These are phyloP conservation scores for Arabidopsis suecica DNA, from an alignment of 345 rosid genomes.

Conservation along the genomic window DNA sequence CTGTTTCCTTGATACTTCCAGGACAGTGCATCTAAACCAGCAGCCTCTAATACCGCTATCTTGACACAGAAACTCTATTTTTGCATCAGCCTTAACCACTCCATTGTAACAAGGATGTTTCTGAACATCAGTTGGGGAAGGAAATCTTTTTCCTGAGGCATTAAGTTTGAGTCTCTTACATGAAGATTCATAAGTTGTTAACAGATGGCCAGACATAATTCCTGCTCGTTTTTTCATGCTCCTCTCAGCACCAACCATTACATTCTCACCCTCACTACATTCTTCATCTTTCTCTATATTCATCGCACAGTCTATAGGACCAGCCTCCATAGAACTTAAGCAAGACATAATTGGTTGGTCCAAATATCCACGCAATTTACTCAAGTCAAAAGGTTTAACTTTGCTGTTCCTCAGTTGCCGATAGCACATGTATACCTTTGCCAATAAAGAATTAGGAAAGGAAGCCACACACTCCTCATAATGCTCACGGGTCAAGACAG, in stretches of 20 bases:
- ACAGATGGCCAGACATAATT: constrained; percentile 49
- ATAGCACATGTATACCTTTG: constrained; percentile 73
- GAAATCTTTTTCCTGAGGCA: constrained; percentile 55
- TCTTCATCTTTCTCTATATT: constrained; percentile 65
- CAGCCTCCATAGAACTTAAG: constrained; percentile 63
- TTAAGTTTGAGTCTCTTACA: constrained; percentile 57
- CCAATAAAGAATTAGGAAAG: constrained; percentile 66
- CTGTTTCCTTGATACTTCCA: constrained; percentile 66
- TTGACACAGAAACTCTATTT: constrained; percentile 84
- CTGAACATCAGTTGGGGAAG: constrained; percentile 59
- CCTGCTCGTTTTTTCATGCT: constrained; percentile 54
- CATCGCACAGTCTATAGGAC: constrained; percentile 49
- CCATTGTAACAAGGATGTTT: constrained; percentile 49
- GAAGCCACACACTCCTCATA: constrained; percentile 66
- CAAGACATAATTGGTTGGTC: constrained; percentile 79
- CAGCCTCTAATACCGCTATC: constrained; percentile 98
- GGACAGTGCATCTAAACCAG: constrained; percentile 90
- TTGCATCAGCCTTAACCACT: constrained; percentile 62
- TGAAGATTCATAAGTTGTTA: constrained; percentile 48
- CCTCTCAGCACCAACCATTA: constrained; percentile 69
- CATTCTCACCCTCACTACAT: constrained; percentile 56
- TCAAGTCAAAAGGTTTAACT: constrained; percentile 81
- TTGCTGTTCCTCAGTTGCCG: constrained; percentile 84
- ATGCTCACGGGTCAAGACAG: constrained; percentile 80
- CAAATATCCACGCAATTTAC: constrained; percentile 82